Percentiles rank a stretch among this genome's conserved stretches.
These are phyloP conservation scores for Ammopiptanthus mongolicus DNA, from an alignment of 306 rosid genomes.

Conservation along the genomic window DNA sequence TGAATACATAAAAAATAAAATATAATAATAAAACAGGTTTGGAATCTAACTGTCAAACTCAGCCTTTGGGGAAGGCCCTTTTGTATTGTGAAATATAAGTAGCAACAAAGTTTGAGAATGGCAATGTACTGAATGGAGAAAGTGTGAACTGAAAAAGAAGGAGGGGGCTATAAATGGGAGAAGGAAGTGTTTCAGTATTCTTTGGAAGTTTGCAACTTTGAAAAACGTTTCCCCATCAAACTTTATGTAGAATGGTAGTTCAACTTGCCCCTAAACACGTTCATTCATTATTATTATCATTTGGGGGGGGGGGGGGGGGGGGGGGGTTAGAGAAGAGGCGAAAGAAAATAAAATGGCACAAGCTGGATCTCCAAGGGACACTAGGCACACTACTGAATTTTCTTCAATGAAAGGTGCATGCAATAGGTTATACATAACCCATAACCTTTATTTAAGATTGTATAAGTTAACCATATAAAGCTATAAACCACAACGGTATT, in stretches of 20 bases:
- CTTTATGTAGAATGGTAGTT: slow-evolving; percentile 17
- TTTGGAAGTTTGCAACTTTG: not conserved
- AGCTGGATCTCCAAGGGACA: not conserved
- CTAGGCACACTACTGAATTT: not conserved
- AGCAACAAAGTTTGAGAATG: not conserved
- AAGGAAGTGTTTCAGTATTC: not conserved
- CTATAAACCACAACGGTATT: not conserved
- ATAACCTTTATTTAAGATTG: not conserved
- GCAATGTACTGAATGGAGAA: not conserved
- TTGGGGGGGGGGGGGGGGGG: no score
- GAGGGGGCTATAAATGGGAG: not conserved
- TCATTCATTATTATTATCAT: no score
- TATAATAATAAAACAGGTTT: not conserved
- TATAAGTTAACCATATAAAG: not conserved
- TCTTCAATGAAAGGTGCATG: not conserved
- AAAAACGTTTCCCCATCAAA: not conserved
- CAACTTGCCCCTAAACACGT: not conserved
- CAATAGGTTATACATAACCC: not conserved
- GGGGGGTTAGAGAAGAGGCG: not conserved
- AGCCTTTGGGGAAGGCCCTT: not conserved
- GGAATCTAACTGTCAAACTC: slow-evolving; percentile 28
- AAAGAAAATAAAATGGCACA: not conserved
- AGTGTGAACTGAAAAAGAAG: not conserved
- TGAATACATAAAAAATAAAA: no score
- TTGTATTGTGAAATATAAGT: not conserved